Evolutionary conservation across 75 land plant species (phyloP), one percentile per base, ranked within the genome.

Genomic region (Pinus albicaulis): DNA sequence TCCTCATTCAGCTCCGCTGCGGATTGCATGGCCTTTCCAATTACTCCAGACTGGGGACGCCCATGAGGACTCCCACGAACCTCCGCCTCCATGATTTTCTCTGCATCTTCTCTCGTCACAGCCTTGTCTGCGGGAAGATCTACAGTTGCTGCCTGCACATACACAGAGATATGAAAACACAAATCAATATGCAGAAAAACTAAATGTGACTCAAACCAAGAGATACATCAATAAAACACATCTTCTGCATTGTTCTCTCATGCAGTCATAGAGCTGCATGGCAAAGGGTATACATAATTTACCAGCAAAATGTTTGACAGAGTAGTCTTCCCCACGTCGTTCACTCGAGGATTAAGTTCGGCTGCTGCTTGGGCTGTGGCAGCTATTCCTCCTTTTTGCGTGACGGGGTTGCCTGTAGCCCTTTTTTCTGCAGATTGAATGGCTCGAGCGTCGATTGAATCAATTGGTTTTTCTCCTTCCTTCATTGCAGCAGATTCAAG

Each of bases 331-430:
- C 28, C 64, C 28, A 82, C 64, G 3, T 13, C 64, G 6, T 64
- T 38, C 15, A 59, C 26, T 23, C 53, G 3, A 13, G 59, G 77
- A 66, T 94, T 94, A 53, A 76, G 38, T 26, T 80, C 79, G 0
- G 94, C 92, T 3, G 94, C 94, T n/a, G 92, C 70, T 74, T 86
- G 90, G 16, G 97, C 97, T 15, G 78, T 53, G 55, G 92, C 85
- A 1, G 86, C 90, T 6, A 91, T 16, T 1, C 96, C 92, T n/a
- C 90, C 92, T 2, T 78, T 81, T 20, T 31, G 57, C 20, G 74
- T 26, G 13, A 56, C 63, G 28, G 57, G 74, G 25, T 25, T 59
- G 0, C 94, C 96, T 4, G 92, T 91, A 16, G 95, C 94, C 56
- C 92, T 74, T 20, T 75, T 82, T 82, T 92, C 98, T 7, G 85